Conservation (phyloP, 306 rosid species). For the Myrica gale region DNA sequence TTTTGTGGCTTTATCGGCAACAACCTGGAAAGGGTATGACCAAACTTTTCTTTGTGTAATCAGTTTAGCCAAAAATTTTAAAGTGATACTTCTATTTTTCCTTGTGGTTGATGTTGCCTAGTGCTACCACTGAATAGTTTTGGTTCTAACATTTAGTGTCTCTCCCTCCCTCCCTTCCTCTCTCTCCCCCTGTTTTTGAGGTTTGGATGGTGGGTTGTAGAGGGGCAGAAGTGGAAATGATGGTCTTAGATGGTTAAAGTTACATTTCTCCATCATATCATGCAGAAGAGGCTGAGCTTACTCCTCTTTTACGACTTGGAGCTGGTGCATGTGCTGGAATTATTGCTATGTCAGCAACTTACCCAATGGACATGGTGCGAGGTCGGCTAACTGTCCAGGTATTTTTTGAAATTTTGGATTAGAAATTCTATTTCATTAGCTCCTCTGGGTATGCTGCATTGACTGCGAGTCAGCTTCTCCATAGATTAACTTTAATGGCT, state of each 20-base stretch:
- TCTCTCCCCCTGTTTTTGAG: background rate
- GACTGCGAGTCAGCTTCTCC: constrained; percentile 4
- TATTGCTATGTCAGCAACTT: constrained; percentile 78
- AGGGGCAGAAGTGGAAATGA: background rate
- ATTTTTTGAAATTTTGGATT: constrained; percentile 6
- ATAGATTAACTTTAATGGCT: constrained; percentile 10
- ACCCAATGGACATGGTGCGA: constrained; percentile 68
- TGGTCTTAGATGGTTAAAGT: background rate
- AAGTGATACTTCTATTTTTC: background rate
- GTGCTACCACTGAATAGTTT: background rate
- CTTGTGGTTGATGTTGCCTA: background rate
- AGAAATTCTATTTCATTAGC: constrained; percentile 12
- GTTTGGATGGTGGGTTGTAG: background rate
- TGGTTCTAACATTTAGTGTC: constrained; percentile 2
- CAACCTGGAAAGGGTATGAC: constrained; percentile 59
- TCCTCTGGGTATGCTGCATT: background rate
- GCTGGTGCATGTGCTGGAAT: constrained; percentile 80
- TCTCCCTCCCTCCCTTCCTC: background rate
- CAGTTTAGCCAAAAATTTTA: background rate
- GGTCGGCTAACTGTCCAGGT: constrained; percentile 75
- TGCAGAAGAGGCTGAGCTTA: constrained; percentile 65
- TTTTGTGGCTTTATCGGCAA: constrained; percentile 49
- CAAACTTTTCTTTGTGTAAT: constrained; percentile 3
- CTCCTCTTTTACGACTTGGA: constrained; percentile 67
- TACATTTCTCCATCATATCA: constrained; percentile 2